Evolutionary conservation across 1,284 basidiomycete genomes (phyloP), one percentile per base, ranked within the genome.

Genomic region (Cyathus olla): DNA sequence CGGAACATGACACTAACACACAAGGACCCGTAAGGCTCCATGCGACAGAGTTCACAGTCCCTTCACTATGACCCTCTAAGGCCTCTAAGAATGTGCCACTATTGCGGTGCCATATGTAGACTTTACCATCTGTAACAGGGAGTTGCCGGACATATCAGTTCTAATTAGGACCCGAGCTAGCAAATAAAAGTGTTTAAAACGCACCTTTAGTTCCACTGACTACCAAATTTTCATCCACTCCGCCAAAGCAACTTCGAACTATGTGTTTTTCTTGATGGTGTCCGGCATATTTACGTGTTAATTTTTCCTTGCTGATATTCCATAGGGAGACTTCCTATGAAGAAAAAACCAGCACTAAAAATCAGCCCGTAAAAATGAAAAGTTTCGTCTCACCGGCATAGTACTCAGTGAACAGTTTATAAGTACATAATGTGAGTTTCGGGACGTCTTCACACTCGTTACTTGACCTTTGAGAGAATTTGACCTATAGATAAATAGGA

Each of bases 61-160:
- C 96, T 54, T 79, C 77, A 17, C 90, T 92, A 70, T 99, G 98
- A 0, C 97, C 97, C 2, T 86, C 76, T 1, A 99, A 86, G 26
- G 91, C 86, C 76, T 98, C 95, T 27, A 99, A 84, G 47, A 96
- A 85, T 0, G 87, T 83, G 0, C 93, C 94, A 3, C 92, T 92
- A 68, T 95, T 92, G 55, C 93, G 91, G 76, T 99, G 95, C 96
- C 97, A 99, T 24, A 99, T 88, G 79, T 98, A 98, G 53, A 98
- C 91, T 65, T 93, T 93, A 46, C 90, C 89, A 80, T 98, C 94
- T 96, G 73, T 57, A 39, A 39, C 60, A 54, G 28, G n/a, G 31
- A 8, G 13, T 35, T 35, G 31, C 13, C 31, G 31, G 31, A 35
- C 8, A 35, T 35, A 35, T 35, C 13, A 35, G 31, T 35, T 35